Conservation (phyloP, 2,329 filamentous ascomycete genomes). For the Lojkania enalia region DNA sequence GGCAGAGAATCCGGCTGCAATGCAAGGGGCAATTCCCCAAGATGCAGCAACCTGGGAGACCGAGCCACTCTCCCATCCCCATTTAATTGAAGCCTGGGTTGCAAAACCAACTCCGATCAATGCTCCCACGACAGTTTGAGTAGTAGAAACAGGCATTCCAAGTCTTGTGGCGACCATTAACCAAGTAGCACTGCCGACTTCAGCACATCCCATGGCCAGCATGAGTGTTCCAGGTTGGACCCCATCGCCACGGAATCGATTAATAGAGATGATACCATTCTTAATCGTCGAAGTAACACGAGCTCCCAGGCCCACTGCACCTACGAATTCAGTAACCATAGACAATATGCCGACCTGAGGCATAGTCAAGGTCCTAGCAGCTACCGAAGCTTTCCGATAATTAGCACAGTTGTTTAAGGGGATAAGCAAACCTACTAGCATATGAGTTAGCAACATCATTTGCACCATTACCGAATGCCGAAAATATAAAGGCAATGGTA, state of each 20-base stretch:
- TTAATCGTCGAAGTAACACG: constrained; percentile 65
- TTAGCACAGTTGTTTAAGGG: constrained; percentile 8
- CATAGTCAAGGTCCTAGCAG: constrained; percentile 57
- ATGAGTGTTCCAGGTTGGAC: constrained; percentile 57
- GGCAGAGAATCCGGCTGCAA: constrained; percentile 53
- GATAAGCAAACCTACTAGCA: constrained; percentile 49
- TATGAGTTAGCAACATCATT: constrained; percentile 61
- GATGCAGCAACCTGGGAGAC: constrained; percentile 46
- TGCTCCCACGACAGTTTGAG: constrained; percentile 63
- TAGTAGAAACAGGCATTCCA: constrained; percentile 64
- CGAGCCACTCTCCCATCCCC: constrained; percentile 30
- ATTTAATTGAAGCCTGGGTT: constrained; percentile 24
- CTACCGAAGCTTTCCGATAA: constrained; percentile 40
- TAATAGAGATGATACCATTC: constrained; percentile 60
- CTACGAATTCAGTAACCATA: constrained; percentile 55
- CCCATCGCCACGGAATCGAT: constrained; percentile 47
- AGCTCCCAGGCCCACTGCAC: constrained; percentile 56
- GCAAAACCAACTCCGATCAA: constrained; percentile 64
- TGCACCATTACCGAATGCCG: constrained; percentile 46
- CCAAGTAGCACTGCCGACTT: constrained; percentile 57
- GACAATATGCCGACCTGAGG: constrained; percentile 55
- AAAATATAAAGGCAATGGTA: constrained; percentile 43
- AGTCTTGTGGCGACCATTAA: constrained; percentile 60
- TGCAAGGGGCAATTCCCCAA: constrained; percentile 55
- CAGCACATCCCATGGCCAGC: constrained; percentile 62